A percentile compares a stretch with the other conserved stretches of the same genome.
Conservation (phyloP, 1,284 basidiomycete genomes). For the Fomitopsis pinicola region DNA sequence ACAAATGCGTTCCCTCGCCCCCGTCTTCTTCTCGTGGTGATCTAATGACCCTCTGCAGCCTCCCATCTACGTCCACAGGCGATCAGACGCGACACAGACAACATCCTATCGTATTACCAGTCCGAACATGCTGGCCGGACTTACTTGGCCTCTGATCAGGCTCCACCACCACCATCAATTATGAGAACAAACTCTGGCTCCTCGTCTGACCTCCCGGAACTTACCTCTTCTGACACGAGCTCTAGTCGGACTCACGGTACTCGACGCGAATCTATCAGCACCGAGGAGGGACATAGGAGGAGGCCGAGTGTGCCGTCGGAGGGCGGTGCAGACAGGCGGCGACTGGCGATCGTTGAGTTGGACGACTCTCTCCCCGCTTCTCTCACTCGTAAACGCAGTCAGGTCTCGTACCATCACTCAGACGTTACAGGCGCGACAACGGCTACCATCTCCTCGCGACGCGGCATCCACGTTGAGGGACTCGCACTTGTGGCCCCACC, state of each 20-base stretch:
- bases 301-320: slow-evolving; percentile 50
- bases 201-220: slow-evolving; percentile 36
- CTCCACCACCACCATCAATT: slow-evolving; percentile 8
- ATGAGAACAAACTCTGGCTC: slow-evolving; percentile 15
- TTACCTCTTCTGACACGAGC: background rate
- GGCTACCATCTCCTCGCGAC: slow-evolving; percentile 35
- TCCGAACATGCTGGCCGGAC: slow-evolving; percentile 28
- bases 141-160: slow-evolving; percentile 15
- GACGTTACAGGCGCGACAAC: slow-evolving; percentile 14
- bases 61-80: slow-evolving; percentile 21
- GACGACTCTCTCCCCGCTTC: slow-evolving; percentile 26
- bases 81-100: slow-evolving; percentile 26
- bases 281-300: slow-evolving; percentile 21
- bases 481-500: slow-evolving; percentile 66
- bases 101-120: slow-evolving; percentile 31
- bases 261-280: slow-evolving; percentile 13
- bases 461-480: slow-evolving; percentile 43
- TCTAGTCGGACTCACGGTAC: slow-evolving; percentile 9
- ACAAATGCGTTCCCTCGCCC: background rate
- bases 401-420: slow-evolving; percentile 4
- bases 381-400: slow-evolving; percentile 21
- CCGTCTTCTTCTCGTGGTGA: background rate
- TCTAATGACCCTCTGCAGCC: slow-evolving; percentile 4
- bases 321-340: slow-evolving; percentile 58
- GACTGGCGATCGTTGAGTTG: slow-evolving; percentile 63